These are phyloP conservation scores for Magnusiomyces magnusii DNA, from an alignment of 1,139 yeast species.

Conservation along the genomic window DNA sequence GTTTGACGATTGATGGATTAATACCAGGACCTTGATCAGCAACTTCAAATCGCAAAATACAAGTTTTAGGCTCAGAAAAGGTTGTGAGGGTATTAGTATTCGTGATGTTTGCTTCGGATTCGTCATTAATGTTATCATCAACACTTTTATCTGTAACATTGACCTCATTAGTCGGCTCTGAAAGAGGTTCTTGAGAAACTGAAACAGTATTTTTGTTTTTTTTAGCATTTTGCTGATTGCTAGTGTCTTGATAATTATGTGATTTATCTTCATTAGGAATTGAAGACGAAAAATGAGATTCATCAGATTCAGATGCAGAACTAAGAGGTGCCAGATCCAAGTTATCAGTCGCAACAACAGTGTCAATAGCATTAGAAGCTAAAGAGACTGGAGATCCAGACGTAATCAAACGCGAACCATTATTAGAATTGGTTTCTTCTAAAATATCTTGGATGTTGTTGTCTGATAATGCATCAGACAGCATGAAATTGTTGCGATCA, in stretches of 20 bases:
- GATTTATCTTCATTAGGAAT: neutral
- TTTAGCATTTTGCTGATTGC: neutral
- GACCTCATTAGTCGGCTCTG: neutral
- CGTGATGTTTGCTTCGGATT: neutral
- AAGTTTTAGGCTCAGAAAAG: neutral
- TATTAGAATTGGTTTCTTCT: neutral
- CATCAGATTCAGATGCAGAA: neutral
- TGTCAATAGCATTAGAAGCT: neutral
- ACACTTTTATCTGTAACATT: neutral
- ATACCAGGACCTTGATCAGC: conserved; percentile 93
- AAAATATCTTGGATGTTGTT: neutral
- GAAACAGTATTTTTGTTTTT: neutral
- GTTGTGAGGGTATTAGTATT: neutral
- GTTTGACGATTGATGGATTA: conserved; percentile 65
- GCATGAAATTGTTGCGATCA: neutral
- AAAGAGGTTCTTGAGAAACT: neutral
- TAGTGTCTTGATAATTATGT: neutral
- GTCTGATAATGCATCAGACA: neutral
- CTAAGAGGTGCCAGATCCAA: neutral
- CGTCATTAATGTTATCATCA: neutral
- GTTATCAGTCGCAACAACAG: neutral
- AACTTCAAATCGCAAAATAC: conserved; percentile 57
- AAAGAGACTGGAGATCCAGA: neutral
- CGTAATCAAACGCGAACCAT: too few relatives aligned
- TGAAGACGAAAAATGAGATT: neutral